Conservation (phyloP, 179 eudicot genomes). For the Spinacia oleracea region DNA sequence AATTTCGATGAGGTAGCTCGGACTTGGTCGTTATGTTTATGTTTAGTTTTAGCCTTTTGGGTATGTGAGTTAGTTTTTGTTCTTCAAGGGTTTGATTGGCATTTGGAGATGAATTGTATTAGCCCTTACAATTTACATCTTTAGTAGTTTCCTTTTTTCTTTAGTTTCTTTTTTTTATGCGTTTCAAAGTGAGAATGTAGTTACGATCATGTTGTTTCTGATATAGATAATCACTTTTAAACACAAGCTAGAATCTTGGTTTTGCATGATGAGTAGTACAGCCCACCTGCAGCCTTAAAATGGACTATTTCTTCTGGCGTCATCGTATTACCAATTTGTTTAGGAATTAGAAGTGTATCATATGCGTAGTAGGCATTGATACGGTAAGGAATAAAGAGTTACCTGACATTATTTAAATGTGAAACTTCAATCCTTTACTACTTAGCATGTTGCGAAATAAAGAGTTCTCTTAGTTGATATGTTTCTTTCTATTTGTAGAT, state of each 20-base stretch:
- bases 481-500: background rate
- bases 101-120: background rate
- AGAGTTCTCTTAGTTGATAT: background rate
- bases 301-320: background rate
- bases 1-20: background rate
- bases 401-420: background rate
- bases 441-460: background rate
- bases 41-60: background rate
- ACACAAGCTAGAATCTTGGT: background rate
- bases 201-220: background rate
- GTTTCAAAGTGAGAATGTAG: background rate
- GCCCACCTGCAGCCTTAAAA: background rate
- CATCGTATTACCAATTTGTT: background rate
- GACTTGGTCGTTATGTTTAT: background rate
- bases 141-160: background rate
- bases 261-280: background rate
- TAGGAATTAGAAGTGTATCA: background rate
- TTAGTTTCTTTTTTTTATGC: background rate
- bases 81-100: background rate
- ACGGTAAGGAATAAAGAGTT: background rate
- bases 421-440: background rate
- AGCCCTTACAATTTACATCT: background rate
- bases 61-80: background rate
- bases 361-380: background rate
- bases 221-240: background rate